Evolutionary conservation across 208 protist genomes (phyloP).

Genomic region (Leishmania martiniquensis): DNA sequence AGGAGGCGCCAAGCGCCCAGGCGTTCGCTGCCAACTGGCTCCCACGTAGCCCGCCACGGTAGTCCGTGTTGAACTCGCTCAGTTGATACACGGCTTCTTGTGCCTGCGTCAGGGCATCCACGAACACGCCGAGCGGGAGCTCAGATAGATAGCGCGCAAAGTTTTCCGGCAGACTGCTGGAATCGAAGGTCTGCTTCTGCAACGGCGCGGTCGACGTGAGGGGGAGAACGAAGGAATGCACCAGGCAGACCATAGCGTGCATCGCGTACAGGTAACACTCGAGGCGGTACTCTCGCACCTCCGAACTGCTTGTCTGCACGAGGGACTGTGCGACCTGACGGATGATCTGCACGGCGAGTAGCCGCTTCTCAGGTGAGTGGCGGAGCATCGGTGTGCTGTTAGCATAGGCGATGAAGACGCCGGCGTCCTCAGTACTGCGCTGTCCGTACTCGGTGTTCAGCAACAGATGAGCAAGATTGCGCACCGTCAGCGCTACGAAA

Average conservation of each 20-base stretch:
- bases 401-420: background rate
- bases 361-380: slow-evolving; percentile 26
- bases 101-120: slow-evolving; percentile 39
- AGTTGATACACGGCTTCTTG: slow-evolving; percentile 60
- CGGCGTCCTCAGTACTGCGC: slow-evolving; percentile 15
- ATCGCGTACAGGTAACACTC: slow-evolving; percentile 61
- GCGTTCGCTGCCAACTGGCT: background rate
- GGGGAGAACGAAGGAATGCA: slow-evolving; percentile 76
- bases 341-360: slow-evolving; percentile 8
- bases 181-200: slow-evolving; percentile 3
- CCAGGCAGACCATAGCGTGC: slow-evolving; percentile 66
- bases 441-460: slow-evolving; percentile 56
- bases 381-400: slow-evolving; percentile 23
- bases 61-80: slow-evolving; percentile 61
- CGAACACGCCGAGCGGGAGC: slow-evolving; percentile 40
- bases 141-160: slow-evolving; percentile 40
- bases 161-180: background rate
- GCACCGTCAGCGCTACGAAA: slow-evolving; percentile 50
- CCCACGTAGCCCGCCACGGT: slow-evolving; percentile 41
- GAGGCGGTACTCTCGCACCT: slow-evolving; percentile 29
- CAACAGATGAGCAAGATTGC: slow-evolving; percentile 64
- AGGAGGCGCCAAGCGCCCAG: slow-evolving; percentile 1
- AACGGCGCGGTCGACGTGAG: background rate
- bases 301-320: background rate
- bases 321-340: slow-evolving; percentile 28